Evolutionary conservation across 2,329 filamentous ascomycete species (phyloP).

Genomic region (Pseudocercospora cruenta): DNA sequence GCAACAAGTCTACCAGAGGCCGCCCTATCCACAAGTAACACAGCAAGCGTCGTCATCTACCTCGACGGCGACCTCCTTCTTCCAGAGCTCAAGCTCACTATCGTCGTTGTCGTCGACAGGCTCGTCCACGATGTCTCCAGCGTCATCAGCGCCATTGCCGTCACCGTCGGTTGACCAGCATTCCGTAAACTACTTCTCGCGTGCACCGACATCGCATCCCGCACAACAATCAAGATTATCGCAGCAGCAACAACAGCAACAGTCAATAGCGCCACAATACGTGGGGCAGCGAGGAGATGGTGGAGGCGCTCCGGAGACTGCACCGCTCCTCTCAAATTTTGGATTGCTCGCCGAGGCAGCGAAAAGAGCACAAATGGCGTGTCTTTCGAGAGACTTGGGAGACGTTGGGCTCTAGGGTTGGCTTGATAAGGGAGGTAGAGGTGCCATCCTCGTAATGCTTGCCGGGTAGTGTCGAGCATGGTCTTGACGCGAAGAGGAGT

Average conservation of each 20-base stretch:
- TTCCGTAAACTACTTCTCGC: slow-evolving; percentile 37
- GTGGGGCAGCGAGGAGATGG: slow-evolving; percentile 38
- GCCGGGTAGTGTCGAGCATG: background rate
- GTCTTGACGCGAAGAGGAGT: background rate
- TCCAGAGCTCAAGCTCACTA: slow-evolving; percentile 49
- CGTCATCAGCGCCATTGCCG: slow-evolving; percentile 38
- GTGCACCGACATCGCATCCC: slow-evolving; percentile 32
- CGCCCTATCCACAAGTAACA: slow-evolving; percentile 41
- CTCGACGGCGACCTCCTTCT: slow-evolving; percentile 39
- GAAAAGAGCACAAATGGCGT: slow-evolving; percentile 87
- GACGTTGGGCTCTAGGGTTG: slow-evolving; percentile 56
- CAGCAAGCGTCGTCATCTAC: slow-evolving; percentile 20
- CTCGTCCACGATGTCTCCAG: slow-evolving; percentile 31
- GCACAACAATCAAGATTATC: slow-evolving; percentile 34
- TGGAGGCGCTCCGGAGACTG: slow-evolving; percentile 49
- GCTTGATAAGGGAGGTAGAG: background rate
- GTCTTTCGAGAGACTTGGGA: slow-evolving; percentile 84
- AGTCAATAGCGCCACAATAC: slow-evolving; percentile 22
- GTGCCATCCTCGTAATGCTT: background rate
- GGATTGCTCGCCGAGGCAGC: slow-evolving; percentile 89
- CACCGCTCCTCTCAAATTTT: slow-evolving; percentile 75
- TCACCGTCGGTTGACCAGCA: slow-evolving; percentile 37
- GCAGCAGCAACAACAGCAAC: slow-evolving; percentile 34
- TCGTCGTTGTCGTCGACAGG: slow-evolving; percentile 40
- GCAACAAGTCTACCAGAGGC: slow-evolving; percentile 35